Conservation (phyloP, 768 basidiomycete species). For the Cystobasidium ongulense region DNA sequence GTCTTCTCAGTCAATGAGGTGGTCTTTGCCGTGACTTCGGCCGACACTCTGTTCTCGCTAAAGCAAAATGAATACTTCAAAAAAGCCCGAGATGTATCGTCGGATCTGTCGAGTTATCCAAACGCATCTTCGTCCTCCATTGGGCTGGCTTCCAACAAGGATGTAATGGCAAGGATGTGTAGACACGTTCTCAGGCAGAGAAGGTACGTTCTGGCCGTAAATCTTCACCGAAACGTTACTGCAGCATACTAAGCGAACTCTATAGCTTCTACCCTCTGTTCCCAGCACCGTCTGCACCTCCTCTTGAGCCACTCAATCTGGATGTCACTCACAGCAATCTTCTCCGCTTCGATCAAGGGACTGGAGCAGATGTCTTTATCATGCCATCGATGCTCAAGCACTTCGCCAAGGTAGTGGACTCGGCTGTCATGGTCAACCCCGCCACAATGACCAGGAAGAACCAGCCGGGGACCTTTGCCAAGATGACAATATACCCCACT, state of each 20-base stretch:
- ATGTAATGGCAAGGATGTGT: constrained; percentile 69
- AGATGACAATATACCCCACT: constrained; percentile 46
- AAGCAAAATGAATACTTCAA: constrained; percentile 67
- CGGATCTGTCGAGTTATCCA: constrained; percentile 7
- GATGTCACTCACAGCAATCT: constrained; percentile 69
- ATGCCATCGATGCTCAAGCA: constrained; percentile 81
- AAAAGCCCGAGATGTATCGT: constrained; percentile 23
- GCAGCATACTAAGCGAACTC: not conserved
- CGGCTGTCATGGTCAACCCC: constrained; percentile 74
- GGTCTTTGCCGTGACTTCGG: constrained; percentile 67
- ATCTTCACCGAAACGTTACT: not conserved
- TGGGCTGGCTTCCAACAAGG: constrained; percentile 43
- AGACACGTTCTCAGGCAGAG: constrained; percentile 77
- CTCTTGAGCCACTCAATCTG: constrained; percentile 56
- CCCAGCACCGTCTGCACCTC: constrained; percentile 71
- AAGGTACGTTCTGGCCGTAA: constrained; percentile 52
- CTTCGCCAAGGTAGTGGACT: constrained; percentile 78
- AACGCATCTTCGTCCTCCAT: constrained; percentile 49
- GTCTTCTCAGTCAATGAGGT: constrained; percentile 77
- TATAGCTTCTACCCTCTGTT: constrained; percentile 89
- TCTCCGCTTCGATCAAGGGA: constrained; percentile 47
- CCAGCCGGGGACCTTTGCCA: constrained; percentile 48
- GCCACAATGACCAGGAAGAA: constrained; percentile 53
- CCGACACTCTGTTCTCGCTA: constrained; percentile 82
- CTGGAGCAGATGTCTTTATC: constrained; percentile 65